phyloP scores from a whole-genome alignment of 1,139 yeast genomes.

The Citeromyces hawaiiensis region DNA sequence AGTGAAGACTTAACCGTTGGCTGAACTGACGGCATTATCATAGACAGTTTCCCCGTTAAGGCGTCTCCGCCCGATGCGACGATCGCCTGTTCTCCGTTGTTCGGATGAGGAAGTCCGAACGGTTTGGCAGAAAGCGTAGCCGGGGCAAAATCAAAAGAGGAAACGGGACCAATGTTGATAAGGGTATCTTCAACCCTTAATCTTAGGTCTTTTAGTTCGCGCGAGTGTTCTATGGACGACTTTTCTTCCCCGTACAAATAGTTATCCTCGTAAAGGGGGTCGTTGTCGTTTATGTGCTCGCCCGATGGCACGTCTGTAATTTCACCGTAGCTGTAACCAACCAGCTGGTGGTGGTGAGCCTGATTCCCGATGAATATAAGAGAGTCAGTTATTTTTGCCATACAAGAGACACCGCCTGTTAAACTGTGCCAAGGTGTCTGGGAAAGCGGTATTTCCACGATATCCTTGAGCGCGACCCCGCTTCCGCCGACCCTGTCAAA shows the following conservation, averaged over 20 bases:
- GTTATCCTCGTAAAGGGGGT: conserved; percentile 20
- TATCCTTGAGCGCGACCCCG: conserved; percentile 7
- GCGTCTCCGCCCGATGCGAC: conserved; percentile 63
- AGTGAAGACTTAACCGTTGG: conserved; percentile 58
- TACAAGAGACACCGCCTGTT: conserved; percentile 7
- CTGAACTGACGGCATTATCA: conserved; percentile 50
- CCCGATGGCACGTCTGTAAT: neutral
- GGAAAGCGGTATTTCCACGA: conserved; percentile 8
- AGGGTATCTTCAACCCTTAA: conserved; percentile 31
- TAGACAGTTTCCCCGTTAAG: conserved; percentile 34
- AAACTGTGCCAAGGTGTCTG: conserved; percentile 9
- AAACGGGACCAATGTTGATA: conserved; percentile 61
- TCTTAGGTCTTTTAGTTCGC: conserved; percentile 11
- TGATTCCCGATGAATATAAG: conserved; percentile 27
- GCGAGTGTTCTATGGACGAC: conserved; percentile 8
- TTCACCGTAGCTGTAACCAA: conserved; percentile 19
- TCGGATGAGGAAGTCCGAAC: conserved; percentile 59
- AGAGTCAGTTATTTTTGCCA: conserved; percentile 11
- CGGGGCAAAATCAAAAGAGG: conserved; percentile 55
- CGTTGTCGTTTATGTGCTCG: conserved; percentile 6
- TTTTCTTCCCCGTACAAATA: conserved; percentile 15
- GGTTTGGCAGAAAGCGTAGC: conserved; percentile 39
- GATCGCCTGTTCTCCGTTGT: conserved; percentile 48
- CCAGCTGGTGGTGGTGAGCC: conserved; percentile 26
- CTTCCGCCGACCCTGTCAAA: conserved; percentile 26